Percentiles rank a stretch among this genome's conserved stretches.
Evolutionary conservation across 495 filamentous ascomycete species (phyloP).

Genomic region (Talaromyces trachyspermus): DNA sequence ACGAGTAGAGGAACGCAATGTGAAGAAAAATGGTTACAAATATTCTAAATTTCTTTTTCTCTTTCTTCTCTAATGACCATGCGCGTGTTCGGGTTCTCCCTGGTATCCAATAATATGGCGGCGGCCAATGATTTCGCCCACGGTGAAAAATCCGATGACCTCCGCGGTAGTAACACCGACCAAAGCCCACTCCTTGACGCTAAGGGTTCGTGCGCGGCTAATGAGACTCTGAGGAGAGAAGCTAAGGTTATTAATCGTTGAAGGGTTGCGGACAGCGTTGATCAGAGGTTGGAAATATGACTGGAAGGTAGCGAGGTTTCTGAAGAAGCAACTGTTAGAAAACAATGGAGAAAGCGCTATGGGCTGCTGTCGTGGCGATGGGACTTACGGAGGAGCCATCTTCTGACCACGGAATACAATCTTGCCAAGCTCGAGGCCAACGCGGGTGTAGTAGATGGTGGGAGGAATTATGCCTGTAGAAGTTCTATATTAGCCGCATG

Average conservation of each 20-base stretch:
- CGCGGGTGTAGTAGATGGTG: slow-evolving; percentile 82
- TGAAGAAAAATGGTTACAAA: slow-evolving; percentile 1
- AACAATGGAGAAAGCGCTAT: not conserved
- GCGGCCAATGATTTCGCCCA: slow-evolving; percentile 93
- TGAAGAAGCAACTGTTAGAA: slow-evolving; percentile 28
- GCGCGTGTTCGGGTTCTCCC: slow-evolving; percentile 49
- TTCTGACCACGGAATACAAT: slow-evolving; percentile 81
- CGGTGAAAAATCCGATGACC: slow-evolving; percentile 91
- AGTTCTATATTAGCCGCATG: slow-evolving; percentile 26
- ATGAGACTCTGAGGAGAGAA: slow-evolving; percentile 46
- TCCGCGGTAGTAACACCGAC: slow-evolving; percentile 76
- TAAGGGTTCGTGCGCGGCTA: slow-evolving; percentile 60
- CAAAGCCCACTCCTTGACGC: slow-evolving; percentile 56
- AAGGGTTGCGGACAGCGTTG: slow-evolving; percentile 61
- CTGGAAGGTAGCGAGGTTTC: slow-evolving; percentile 74
- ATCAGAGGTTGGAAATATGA: slow-evolving; percentile 71
- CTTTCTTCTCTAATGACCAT: slow-evolving; percentile 4
- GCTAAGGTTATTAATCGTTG: slow-evolving; percentile 35
- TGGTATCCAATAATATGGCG: slow-evolving; percentile 91
- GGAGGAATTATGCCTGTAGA: slow-evolving; percentile 72
- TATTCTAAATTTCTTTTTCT: slow-evolving; percentile 1
- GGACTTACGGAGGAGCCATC: slow-evolving; percentile 89
- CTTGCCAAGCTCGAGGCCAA: slow-evolving; percentile 79
- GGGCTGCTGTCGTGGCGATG: not conserved
- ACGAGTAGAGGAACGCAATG: not conserved